A percentile compares a stretch with the other conserved stretches of the same genome.
Evolutionary conservation across 164 flowering plant genomes (phyloP).

Genomic region (Annona squamosa): DNA sequence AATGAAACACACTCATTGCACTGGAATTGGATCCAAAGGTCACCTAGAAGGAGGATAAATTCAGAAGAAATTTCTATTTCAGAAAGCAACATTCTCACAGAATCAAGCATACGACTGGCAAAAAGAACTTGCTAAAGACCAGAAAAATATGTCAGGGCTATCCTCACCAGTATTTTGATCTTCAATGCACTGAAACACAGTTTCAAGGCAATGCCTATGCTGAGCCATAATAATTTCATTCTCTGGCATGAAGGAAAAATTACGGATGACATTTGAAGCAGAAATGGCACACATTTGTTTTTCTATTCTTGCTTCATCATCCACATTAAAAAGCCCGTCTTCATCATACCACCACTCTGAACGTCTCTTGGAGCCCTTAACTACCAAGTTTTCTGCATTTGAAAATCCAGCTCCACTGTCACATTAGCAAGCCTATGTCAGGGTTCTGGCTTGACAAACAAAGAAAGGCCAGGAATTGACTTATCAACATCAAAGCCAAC

Average conservation of each 20-base stretch:
- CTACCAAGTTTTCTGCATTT: slow-evolving; percentile 29
- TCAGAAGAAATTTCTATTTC: not conserved
- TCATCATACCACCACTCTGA: slow-evolving; percentile 84
- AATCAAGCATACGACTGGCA: not conserved
- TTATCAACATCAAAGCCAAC: not conserved
- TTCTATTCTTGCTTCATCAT: slow-evolving; percentile 87
- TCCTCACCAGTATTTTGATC: slow-evolving; percentile 54
- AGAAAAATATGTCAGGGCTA: not conserved
- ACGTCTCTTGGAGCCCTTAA: slow-evolving; percentile 32
- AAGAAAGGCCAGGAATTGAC: not conserved
- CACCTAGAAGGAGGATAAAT: not conserved
- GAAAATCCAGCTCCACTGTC: slow-evolving; percentile 45
- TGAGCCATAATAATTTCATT: slow-evolving; percentile 78
- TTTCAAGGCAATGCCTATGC: slow-evolving; percentile 81
- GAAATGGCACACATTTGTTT: slow-evolving; percentile 95
- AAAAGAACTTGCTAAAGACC: not conserved
- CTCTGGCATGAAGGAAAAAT: slow-evolving; percentile 95
- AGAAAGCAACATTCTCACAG: not conserved
- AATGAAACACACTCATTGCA: no score
- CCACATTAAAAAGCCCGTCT: slow-evolving; percentile 88
- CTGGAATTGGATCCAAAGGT: no score
- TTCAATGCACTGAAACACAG: slow-evolving; percentile 76
- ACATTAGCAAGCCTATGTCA: slow-evolving; percentile 7
- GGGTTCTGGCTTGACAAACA: not conserved
- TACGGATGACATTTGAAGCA: slow-evolving; percentile 89